Evolutionary conservation across 1,284 basidiomycete genomes (phyloP), one percentile per base, ranked within the genome.

Genomic region (Leccinum insolens): DNA sequence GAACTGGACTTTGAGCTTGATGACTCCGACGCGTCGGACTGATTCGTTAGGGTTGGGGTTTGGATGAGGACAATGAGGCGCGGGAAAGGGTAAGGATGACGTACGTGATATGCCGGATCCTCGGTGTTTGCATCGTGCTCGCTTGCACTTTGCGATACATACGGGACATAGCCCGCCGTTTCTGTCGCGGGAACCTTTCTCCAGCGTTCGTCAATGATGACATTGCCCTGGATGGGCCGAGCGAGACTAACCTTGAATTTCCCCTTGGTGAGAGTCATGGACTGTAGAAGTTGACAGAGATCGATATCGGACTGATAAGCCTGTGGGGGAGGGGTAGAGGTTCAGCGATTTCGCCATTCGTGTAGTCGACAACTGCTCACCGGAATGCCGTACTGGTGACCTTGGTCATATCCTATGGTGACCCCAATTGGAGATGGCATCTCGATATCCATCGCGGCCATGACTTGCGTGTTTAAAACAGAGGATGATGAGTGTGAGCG

Each of bases 21-120:
- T 76, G 75, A 82, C 74, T 77, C 82, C 77, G 79, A 82, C 63
- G 74, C 79, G 82, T 80, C 83, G 77, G 81, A 81, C 84, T 86
- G 14, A 25, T 7, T n/a, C 11, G 58, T 34, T 20, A 6, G 17
- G 8, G 44, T 46, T 46, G 17, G 44, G 44, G 41, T 44, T 28
- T 17, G 41, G 9, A 64, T 57, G 28, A 41, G 14, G 20, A 20
- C 15, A 7, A 4, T 34, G 4, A 44, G 15, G 37, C 5, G 9
- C 4, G 25, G 55, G 20, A 12, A 28, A 14, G 65, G 20, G 31
- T 1, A n/a, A 28, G 61, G 20, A 46, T n/a, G 22, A 67, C 68
- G 55, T 41, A 64, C 67, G 64, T 66, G 81, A 74, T 80, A 81
- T 62, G 75, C 82, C 73, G 73, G 75, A 69, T 81, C 82, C 75